These are phyloP conservation scores for Botryotinia globosa DNA, from an alignment of 2,329 filamentous ascomycete genomes.

Conservation along the genomic window DNA sequence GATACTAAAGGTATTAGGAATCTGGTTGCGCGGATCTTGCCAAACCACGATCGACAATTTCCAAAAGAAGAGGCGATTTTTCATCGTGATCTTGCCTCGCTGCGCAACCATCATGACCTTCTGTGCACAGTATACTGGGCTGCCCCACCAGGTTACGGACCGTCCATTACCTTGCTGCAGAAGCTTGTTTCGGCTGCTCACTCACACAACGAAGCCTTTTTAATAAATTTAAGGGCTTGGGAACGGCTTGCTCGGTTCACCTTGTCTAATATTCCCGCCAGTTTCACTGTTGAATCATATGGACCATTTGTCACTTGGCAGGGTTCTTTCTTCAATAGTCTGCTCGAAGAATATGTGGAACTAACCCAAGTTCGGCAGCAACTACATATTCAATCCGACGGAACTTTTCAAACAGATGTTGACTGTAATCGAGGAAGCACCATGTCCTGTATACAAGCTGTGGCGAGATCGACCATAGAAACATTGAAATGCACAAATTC, in stretches of 20 bases:
- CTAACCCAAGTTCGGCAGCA: conserved; percentile 26
- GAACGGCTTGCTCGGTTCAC: conserved; percentile 59
- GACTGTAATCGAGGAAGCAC: conserved; percentile 27
- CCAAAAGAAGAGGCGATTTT: conserved; percentile 60
- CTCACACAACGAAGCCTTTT: conserved; percentile 64
- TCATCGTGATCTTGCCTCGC: conserved; percentile 59
- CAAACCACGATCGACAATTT: conserved; percentile 64
- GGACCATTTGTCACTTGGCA: conserved; percentile 56
- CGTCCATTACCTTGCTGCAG: conserved; percentile 53
- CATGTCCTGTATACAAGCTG: conserved; percentile 26
- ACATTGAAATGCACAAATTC: conserved; percentile 26
- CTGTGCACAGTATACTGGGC: conserved; percentile 66
- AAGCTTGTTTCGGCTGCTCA: conserved; percentile 56
- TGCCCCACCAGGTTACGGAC: conserved; percentile 53
- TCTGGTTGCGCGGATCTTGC: conserved; percentile 58
- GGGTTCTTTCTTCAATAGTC: conserved; percentile 54
- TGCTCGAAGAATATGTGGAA: conserved; percentile 53
- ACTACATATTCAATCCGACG: conserved; percentile 22
- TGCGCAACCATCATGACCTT: conserved; percentile 68
- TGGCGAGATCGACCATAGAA: conserved; percentile 22
- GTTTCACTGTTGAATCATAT: conserved; percentile 40
- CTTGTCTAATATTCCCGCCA: conserved; percentile 46
- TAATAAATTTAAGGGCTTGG: conserved; percentile 64
- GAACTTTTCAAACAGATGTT: conserved; percentile 22
- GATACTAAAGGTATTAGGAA: conserved; percentile 58